Evolutionary conservation across 164 flowering plant genomes (phyloP).

Genomic region (Houttuynia cordata): DNA sequence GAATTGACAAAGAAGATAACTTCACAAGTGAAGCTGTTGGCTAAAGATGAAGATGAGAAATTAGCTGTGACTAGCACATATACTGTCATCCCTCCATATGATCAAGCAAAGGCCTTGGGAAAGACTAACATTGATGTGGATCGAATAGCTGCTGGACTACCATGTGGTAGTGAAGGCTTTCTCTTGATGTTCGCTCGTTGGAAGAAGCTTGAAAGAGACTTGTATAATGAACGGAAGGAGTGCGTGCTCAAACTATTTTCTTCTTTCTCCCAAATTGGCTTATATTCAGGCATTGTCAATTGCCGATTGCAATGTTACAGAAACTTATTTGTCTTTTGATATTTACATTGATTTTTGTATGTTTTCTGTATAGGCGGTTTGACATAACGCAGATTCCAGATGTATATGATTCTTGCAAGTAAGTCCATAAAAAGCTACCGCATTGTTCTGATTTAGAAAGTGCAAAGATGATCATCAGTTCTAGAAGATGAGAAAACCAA

Average conservation of each 20-base stretch:
- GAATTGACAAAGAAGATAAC: constrained; percentile 82
- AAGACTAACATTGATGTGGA: constrained; percentile 87
- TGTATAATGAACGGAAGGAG: constrained; percentile 95
- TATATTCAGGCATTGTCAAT: neutral
- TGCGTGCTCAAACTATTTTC: constrained; percentile 19
- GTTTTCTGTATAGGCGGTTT: constrained; percentile 59
- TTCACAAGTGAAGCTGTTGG: constrained; percentile 82
- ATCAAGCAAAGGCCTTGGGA: constrained; percentile 98
- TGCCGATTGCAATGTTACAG: neutral
- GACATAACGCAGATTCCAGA: constrained; percentile 98
- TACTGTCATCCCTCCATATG: constrained; percentile 80
- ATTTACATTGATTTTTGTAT: neutral
- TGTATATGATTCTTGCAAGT: constrained; percentile 99
- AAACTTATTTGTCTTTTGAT: no score
- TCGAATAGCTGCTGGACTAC: constrained; percentile 96
- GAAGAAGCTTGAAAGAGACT: constrained; percentile 96
- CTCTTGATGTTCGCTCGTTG: constrained; percentile 99
- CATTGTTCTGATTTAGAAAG: neutral
- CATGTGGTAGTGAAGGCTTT: constrained; percentile 98
- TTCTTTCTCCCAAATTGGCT: neutral
- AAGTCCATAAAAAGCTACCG: constrained; percentile 24
- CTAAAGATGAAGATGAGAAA: constrained; percentile 80
- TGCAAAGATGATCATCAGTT: neutral
- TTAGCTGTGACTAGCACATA: constrained; percentile 53
- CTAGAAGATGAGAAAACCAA: no score